Conservation (phyloP, 306 rosid genomes). For the Parietaria judaica region DNA sequence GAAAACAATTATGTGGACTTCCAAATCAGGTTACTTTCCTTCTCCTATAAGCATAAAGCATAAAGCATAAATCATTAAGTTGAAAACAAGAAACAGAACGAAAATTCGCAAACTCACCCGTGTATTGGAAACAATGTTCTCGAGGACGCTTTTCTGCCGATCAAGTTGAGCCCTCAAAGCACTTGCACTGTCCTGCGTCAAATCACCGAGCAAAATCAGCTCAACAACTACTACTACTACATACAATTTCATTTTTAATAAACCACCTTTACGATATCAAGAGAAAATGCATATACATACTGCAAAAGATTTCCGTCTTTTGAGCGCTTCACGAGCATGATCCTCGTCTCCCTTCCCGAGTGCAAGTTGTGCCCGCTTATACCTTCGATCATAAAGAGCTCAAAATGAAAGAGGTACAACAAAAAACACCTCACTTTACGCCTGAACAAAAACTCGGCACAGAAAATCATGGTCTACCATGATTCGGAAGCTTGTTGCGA, state of each 20-base stretch:
- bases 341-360: conserved; percentile 89
- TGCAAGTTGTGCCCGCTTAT: conserved; percentile 81
- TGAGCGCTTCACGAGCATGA: conserved; percentile 94
- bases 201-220: not conserved
- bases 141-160: conserved; percentile 89
- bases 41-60: too few species aligned
- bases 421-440: not conserved
- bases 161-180: conserved; percentile 84
- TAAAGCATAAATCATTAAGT: too few species aligned
- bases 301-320: conserved; percentile 80
- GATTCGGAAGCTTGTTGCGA: conserved; percentile 87
- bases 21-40: not conserved
- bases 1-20: not conserved
- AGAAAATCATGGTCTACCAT: conserved; percentile 37
- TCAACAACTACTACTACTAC: not conserved
- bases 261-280: not conserved
- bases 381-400: conserved; percentile 41
- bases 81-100: not conserved
- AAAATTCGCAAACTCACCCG: conserved; percentile 33
- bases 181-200: conserved; percentile 76
- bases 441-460: not conserved
- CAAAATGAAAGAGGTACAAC: conserved; percentile 8
- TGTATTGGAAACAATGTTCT: conserved; percentile 81
- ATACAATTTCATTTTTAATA: not conserved
- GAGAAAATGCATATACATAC: not conserved